Conservation (phyloP, 805 yeast genomes). For the Yamadazyma nakazawae region DNA sequence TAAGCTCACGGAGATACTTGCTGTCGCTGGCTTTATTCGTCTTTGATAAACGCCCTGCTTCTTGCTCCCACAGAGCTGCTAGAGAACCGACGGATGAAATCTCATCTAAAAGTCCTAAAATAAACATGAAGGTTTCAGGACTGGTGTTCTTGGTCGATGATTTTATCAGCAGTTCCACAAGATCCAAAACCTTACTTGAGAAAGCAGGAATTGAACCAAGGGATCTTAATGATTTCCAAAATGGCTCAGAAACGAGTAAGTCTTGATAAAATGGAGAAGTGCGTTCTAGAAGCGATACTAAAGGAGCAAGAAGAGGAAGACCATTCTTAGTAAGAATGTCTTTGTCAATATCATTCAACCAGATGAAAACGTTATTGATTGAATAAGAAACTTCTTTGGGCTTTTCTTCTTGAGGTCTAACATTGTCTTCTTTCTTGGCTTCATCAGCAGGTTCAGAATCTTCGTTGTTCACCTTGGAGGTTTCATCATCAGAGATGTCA, state of each 20-base stretch:
- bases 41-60: conserved; percentile 37
- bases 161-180: conserved; percentile 41
- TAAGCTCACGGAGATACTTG: conserved; percentile 50
- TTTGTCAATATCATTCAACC: conserved; percentile 28
- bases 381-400: neutral
- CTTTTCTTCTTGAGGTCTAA: neutral
- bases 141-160: conserved; percentile 35
- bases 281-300: conserved; percentile 47
- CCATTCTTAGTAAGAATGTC: conserved; percentile 47
- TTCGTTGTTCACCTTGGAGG: neutral
- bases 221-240: conserved; percentile 53
- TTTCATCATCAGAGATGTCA: neutral
- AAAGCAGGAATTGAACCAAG: conserved; percentile 45
- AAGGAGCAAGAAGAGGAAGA: conserved; percentile 41
- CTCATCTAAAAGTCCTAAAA: conserved; percentile 73
- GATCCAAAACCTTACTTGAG: conserved; percentile 44
- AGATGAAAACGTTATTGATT: neutral
- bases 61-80: conserved; percentile 75
- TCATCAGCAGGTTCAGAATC: neutral
- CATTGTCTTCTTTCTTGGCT: neutral
- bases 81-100: conserved; percentile 78
- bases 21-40: conserved; percentile 29
- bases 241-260: conserved; percentile 37
- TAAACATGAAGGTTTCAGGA: conserved; percentile 55
- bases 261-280: conserved; percentile 42